A percentile compares a stretch with the other conserved stretches of the same genome.
These are phyloP conservation scores for Draba incana DNA, from an alignment of 345 rosid genomes.

Conservation along the genomic window DNA sequence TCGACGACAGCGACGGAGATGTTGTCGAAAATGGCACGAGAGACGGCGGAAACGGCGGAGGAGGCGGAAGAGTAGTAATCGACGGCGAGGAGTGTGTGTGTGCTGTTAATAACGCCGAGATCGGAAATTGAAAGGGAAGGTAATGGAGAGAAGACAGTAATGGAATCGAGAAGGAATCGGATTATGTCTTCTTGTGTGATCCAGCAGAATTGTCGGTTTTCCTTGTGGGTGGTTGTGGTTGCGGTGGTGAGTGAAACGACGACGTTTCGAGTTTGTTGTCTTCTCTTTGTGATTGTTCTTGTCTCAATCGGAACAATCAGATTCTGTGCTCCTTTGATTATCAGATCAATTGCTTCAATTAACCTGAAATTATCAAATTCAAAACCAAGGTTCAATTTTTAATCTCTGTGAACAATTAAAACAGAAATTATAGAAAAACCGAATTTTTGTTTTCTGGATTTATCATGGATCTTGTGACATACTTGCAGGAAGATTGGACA, in stretches of 20 bases:
- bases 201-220: constrained; percentile 85
- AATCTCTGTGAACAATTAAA: neutral
- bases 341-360: constrained; percentile 76
- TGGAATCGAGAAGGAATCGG: constrained; percentile 77
- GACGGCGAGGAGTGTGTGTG: constrained; percentile 45
- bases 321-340: constrained; percentile 82
- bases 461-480: constrained; percentile 4
- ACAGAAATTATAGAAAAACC: neutral
- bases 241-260: constrained; percentile 38
- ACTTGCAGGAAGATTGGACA: constrained; percentile 77
- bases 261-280: constrained; percentile 53
- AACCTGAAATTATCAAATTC: constrained; percentile 47
- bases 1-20: constrained; percentile 84
- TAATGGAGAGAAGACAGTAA: constrained; percentile 74
- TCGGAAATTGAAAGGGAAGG: constrained; percentile 66
- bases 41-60: constrained; percentile 55
- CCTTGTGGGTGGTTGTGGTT: constrained; percentile 40
- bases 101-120: constrained; percentile 61
- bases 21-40: constrained; percentile 51
- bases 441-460: neutral
- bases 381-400: neutral
- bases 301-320: constrained; percentile 76
- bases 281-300: constrained; percentile 53
- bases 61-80: constrained; percentile 80
- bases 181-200: constrained; percentile 88